These are phyloP conservation scores for Groenewaldozyma sp. DNA, from an alignment of 1,139 yeast genomes.

Conservation along the genomic window DNA sequence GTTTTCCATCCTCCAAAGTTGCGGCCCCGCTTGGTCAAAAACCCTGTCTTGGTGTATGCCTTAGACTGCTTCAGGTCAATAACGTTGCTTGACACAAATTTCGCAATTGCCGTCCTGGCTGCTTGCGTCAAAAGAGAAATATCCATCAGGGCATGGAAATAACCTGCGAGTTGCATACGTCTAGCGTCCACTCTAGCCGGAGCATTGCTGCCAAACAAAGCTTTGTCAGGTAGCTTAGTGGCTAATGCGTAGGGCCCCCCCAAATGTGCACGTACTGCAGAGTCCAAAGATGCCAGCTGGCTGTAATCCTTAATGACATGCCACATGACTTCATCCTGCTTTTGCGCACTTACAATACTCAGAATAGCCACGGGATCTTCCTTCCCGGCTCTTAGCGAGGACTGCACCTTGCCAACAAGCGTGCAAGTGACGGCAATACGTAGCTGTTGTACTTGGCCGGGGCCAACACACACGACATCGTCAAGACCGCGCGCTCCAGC, in stretches of 20 bases:
- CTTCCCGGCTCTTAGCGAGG: slow-evolving; percentile 23
- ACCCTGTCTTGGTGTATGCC: slow-evolving; percentile 47
- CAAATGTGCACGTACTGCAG: slow-evolving; percentile 40
- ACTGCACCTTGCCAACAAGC: slow-evolving; percentile 31
- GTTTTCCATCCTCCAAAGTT: slow-evolving; percentile 64
- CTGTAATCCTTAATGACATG: slow-evolving; percentile 51
- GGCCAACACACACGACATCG: slow-evolving; percentile 44
- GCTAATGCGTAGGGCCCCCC: slow-evolving; percentile 47
- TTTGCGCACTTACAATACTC: slow-evolving; percentile 46
- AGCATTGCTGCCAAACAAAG: slow-evolving; percentile 45
- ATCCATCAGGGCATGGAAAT: slow-evolving; percentile 48
- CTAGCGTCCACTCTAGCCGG: slow-evolving; percentile 63
- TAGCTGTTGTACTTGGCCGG: slow-evolving; percentile 57
- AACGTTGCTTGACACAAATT: slow-evolving; percentile 60
- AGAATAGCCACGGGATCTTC: slow-evolving; percentile 57
- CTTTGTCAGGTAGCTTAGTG: slow-evolving; percentile 45
- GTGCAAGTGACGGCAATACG: slow-evolving; percentile 53
- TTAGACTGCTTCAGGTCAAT: slow-evolving; percentile 42
- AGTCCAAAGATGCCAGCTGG: slow-evolving; percentile 49
- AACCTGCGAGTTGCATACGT: slow-evolving; percentile 45
- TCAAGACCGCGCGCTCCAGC: no score
- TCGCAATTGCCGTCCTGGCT: slow-evolving; percentile 47
- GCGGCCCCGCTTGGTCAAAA: slow-evolving; percentile 52
- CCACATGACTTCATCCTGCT: slow-evolving; percentile 60
- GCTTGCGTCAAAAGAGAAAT: slow-evolving; percentile 50